Evolutionary conservation across 768 basidiomycete species (phyloP).

Genomic region (Phanerochaete sordida): DNA sequence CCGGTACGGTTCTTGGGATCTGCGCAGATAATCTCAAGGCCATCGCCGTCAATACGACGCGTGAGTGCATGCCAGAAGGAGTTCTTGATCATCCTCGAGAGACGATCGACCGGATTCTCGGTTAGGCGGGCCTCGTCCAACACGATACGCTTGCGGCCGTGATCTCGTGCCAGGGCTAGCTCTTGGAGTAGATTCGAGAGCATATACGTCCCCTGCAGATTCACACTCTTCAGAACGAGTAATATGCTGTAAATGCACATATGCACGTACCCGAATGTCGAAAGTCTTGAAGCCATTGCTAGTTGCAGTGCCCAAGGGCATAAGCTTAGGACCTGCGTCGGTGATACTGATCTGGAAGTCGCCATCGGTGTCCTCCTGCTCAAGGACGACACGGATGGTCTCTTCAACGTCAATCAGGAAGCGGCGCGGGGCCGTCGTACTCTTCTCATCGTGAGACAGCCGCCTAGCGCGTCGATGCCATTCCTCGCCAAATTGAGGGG

Average conservation of each 20-base stretch:
- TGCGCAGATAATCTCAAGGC: conserved; percentile 94
- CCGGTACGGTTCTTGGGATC: conserved; percentile 97
- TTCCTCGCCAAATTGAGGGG: conserved; percentile 76
- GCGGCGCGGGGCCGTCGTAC: conserved; percentile 71
- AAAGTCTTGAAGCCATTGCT: conserved; percentile 98
- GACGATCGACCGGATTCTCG: conserved; percentile 95
- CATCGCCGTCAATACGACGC: conserved; percentile 94
- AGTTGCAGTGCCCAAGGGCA: conserved; percentile 93
- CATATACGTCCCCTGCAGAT: conserved; percentile 99
- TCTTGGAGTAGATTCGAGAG: conserved; percentile 98
- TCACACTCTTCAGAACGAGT: no score
- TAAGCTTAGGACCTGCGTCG: conserved; percentile 94
- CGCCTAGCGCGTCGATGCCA: conserved; percentile 69
- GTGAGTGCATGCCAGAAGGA: conserved; percentile 99
- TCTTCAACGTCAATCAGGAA: conserved; percentile 98
- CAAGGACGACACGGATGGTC: conserved; percentile 92
- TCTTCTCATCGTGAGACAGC: conserved; percentile 92
- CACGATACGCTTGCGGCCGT: conserved; percentile 92
- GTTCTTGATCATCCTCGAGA: conserved; percentile 95
- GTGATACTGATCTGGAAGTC: conserved; percentile 96
- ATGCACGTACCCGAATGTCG: conserved; percentile 75
- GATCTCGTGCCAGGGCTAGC: conserved; percentile 92
- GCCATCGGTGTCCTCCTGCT: conserved; percentile 97
- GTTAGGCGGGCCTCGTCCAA: conserved; percentile 98
- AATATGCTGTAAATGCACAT: background rate